phyloP scores from a whole-genome alignment of 345 rosid species.

The Hypericum perforatum region DNA sequence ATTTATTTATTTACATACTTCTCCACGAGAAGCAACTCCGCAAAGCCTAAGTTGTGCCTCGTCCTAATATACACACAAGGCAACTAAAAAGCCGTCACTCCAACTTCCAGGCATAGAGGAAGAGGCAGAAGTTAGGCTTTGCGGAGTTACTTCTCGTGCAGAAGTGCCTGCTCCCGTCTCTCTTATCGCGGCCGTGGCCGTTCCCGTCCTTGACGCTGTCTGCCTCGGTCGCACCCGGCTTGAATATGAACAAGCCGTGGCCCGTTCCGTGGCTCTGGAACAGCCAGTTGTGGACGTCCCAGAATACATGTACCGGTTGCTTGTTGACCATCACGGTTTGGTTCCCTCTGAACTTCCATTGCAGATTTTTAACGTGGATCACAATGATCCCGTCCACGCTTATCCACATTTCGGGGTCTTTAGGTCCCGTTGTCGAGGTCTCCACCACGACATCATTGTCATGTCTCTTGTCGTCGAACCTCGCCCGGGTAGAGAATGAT shows the following conservation, averaged over 20 bases:
- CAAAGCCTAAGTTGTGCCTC: too few species aligned
- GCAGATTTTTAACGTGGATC: constrained; percentile 69
- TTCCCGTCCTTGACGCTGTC: constrained; percentile 51
- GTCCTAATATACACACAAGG: too few species aligned
- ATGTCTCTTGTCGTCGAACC: constrained; percentile 49
- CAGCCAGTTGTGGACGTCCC: constrained; percentile 97
- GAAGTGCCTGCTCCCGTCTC: constrained; percentile 49
- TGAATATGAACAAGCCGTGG: constrained; percentile 76
- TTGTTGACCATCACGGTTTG: constrained; percentile 66
- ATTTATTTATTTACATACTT: too few species aligned
- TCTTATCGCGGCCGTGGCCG: constrained; percentile 42
- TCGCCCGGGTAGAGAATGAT: constrained; percentile 60
- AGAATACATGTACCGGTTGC: constrained; percentile 64
- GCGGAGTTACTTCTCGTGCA: constrained; percentile 30
- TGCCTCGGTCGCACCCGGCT: constrained; percentile 48
- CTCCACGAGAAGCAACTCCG: too few species aligned
- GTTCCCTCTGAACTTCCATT: constrained; percentile 96
- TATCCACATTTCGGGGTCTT: constrained; percentile 91
- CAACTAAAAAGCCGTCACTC: constrained; percentile 35
- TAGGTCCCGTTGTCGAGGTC: constrained; percentile 45
- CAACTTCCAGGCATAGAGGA: constrained; percentile 83
- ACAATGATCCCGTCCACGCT: constrained; percentile 72
- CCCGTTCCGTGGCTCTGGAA: constrained; percentile 52
- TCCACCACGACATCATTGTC: constrained; percentile 82
- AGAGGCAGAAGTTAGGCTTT: constrained; percentile 58